These are phyloP conservation scores for Chaetomiaceae sp. DNA, from an alignment of 2,329 filamentous ascomycete species.

Conservation along the genomic window DNA sequence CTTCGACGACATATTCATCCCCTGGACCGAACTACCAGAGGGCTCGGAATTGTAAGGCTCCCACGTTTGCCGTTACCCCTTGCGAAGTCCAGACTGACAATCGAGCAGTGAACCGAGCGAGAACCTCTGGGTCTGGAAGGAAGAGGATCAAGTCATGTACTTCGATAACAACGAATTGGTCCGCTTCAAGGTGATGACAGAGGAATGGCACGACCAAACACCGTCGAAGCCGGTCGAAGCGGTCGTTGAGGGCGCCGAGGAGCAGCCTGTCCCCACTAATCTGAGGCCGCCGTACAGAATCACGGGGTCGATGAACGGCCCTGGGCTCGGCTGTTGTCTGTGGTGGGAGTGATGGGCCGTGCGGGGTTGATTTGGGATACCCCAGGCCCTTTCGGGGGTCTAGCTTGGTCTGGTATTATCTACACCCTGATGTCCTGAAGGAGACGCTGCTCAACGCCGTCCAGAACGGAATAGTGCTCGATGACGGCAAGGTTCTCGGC, in stretches of 20 bases:
- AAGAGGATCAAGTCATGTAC: slow-evolving; percentile 67
- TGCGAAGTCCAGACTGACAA: slow-evolving; percentile 20
- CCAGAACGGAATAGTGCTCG: slow-evolving; percentile 86
- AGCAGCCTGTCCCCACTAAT: slow-evolving; percentile 33
- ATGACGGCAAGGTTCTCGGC: slow-evolving; percentile 93
- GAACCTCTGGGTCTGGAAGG: slow-evolving; percentile 78
- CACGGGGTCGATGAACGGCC: slow-evolving; percentile 56
- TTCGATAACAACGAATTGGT: slow-evolving; percentile 90
- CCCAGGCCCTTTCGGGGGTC: slow-evolving; percentile 1
- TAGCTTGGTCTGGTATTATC: slow-evolving; percentile 21
- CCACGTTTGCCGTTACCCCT: background rate
- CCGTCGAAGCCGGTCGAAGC: slow-evolving; percentile 60
- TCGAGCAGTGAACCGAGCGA: slow-evolving; percentile 61
- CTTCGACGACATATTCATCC: slow-evolving; percentile 87
- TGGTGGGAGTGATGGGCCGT: slow-evolving; percentile 53
- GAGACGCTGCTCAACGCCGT: slow-evolving; percentile 80
- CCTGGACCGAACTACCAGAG: slow-evolving; percentile 64
- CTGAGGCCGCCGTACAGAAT: slow-evolving; percentile 68
- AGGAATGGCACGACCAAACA: slow-evolving; percentile 87
- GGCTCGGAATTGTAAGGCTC: slow-evolving; percentile 65
- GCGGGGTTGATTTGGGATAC: background rate
- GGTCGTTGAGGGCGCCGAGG: slow-evolving; percentile 45
- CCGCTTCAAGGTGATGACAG: slow-evolving; percentile 75
- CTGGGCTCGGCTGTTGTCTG: slow-evolving; percentile 55
- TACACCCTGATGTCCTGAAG: slow-evolving; percentile 49